phyloP scores from a whole-genome alignment of 768 basidiomycete species.

The Cystofilobasidium macerans region DNA sequence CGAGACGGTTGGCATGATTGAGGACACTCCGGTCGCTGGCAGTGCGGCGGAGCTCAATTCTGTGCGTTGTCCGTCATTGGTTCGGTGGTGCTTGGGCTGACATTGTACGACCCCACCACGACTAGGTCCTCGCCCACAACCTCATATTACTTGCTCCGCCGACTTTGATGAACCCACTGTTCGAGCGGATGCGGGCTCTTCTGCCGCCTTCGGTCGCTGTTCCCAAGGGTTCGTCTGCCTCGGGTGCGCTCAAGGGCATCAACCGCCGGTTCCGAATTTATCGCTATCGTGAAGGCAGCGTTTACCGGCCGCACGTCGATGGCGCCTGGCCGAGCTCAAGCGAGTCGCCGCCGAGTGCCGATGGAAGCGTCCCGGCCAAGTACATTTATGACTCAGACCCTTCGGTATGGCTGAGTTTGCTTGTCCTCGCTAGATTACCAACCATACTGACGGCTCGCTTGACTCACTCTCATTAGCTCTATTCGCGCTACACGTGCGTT shows the following conservation, averaged over 20 bases:
- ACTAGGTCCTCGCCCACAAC: slow-evolving; percentile 26
- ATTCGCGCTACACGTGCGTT: slow-evolving; percentile 22
- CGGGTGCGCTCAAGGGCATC: slow-evolving; percentile 18
- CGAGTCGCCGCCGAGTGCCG: slow-evolving; percentile 12
- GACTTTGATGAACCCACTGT: slow-evolving; percentile 13
- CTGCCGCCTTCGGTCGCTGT: slow-evolving; percentile 16
- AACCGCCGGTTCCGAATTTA: slow-evolving; percentile 25
- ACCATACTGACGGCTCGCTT: too few relatives aligned
- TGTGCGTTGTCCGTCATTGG: too few relatives aligned
- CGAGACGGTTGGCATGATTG: slow-evolving; percentile 45
- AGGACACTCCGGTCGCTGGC: slow-evolving; percentile 47
- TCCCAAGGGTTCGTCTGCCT: slow-evolving; percentile 9
- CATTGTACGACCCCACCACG: too few relatives aligned
- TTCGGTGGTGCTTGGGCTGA: too few relatives aligned
- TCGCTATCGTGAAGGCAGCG: slow-evolving; percentile 17
- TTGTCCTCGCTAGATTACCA: background rate
- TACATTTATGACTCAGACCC: slow-evolving; percentile 26
- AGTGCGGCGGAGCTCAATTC: slow-evolving; percentile 44
- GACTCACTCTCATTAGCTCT: too few relatives aligned
- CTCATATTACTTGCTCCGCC: slow-evolving; percentile 25
- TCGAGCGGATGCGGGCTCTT: slow-evolving; percentile 15
- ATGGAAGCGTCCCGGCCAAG: slow-evolving; percentile 9
- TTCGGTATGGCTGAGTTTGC: too few relatives aligned
- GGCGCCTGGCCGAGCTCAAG: slow-evolving; percentile 24
- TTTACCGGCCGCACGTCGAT: slow-evolving; percentile 26